Conservation (phyloP, 805 yeast species). For the Metschnikowia corniflorae region DNA sequence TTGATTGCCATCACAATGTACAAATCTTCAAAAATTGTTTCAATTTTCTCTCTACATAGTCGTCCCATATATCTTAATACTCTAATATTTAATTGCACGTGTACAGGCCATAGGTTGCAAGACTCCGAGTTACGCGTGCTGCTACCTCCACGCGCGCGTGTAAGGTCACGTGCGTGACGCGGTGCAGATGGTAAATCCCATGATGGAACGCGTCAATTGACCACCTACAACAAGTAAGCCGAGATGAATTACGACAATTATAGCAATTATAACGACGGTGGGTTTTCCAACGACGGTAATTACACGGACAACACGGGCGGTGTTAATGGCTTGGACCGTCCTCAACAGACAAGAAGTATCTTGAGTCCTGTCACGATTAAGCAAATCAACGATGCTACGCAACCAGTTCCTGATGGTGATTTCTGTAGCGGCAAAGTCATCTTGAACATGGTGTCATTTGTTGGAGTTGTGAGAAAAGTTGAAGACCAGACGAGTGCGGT, state of each 20-base stretch:
- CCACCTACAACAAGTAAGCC: neutral
- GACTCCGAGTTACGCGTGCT: too few species aligned
- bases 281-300: conserved; percentile 15
- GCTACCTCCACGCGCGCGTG: too few species aligned
- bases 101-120: too few species aligned
- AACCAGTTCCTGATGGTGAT: conserved; percentile 64
- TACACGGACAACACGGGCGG: conserved; percentile 11
- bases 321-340: conserved; percentile 14
- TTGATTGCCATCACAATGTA: too few species aligned
- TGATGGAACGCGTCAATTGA: too few species aligned
- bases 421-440: conserved; percentile 58
- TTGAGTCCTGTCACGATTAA: conserved; percentile 69
- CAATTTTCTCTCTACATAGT: too few species aligned
- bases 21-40: too few species aligned
- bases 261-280: conserved; percentile 19
- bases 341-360: conserved; percentile 15
- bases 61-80: too few species aligned
- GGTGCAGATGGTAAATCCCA: too few species aligned
- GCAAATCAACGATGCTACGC: conserved; percentile 61
- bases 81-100: too few species aligned
- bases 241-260: conserved; percentile 15
- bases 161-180: conserved; percentile 17
- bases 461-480: conserved; percentile 68
- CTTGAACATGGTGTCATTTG: conserved; percentile 57
- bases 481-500: conserved; percentile 55